Base-by-base conservation (phyloP, 116 monocot genomes). In the Phalaenopsis hybrid region DNA sequence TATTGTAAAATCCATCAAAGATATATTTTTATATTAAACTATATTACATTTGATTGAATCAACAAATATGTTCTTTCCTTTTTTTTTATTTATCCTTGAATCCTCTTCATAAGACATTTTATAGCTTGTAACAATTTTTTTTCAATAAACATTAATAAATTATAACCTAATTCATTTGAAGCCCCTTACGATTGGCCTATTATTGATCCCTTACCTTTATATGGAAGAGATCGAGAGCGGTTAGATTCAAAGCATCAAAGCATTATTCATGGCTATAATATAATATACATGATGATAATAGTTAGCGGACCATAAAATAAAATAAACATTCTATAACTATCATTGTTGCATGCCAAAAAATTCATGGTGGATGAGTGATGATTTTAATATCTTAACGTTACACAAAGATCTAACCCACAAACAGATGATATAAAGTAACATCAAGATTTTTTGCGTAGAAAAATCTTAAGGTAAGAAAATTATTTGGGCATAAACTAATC, bases 261-360 rank as follows among this genome's bases (percentile, higher is more conserved):
- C 75, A 87, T 97, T 45, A 91, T 94, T 73, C 81, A 83, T 76
- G 97, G 94, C 59, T 78, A 81, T 79, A 92, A 92, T 83, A 78
- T 94, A 7, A 94, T 92, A 25, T 94, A 97, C 84, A 92, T 97
- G 2, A 84, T 92, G 33, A 94, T 97, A 81, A 92, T 90, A 87
- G 94, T 94, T 25, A 51, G 82, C 28, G 33, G 11, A 33, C 21
- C 21, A 61, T 61, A n/a, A 21, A 4, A 61, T 8, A 7, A n/a
- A n/a, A n/a, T 20, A 61, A 20, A 61, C 1, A 61, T 70, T 37
- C 12, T 34, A 12, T 34, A 70, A 37, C 33, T 70, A 33, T 37
- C 34, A 34, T 2, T 10, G 10, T 70, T n/a, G n/a, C n/a, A n/a
- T n/a, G n/a, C n/a, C n/a, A n/a, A n/a, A n/a, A n/a, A n/a, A n/a